Conservation (phyloP, 1,139 yeast genomes). For the Taphrina confusa region DNA sequence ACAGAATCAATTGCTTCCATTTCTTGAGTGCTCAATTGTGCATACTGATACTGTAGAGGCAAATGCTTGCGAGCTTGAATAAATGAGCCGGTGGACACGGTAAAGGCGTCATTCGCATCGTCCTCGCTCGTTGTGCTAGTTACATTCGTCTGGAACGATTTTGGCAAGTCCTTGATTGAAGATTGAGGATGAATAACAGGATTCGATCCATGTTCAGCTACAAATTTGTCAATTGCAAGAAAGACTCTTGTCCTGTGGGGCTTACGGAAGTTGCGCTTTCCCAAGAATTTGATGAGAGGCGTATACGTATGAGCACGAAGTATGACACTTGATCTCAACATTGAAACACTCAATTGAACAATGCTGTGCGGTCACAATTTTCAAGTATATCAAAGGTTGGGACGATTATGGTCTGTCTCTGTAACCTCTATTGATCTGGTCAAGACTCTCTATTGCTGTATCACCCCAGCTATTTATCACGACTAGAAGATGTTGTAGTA, state of each 20-base stretch:
- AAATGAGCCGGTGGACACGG: too few species aligned
- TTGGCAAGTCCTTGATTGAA: not conserved
- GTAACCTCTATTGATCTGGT: too few species aligned
- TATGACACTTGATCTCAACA: not conserved
- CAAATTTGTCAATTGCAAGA: too few species aligned
- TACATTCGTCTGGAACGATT: not conserved
- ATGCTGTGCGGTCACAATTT: too few species aligned
- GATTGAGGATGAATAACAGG: constrained; percentile 9
- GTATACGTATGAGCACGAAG: not conserved
- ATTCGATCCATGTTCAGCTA: too few species aligned
- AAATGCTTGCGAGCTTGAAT: not conserved
- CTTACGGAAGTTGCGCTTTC: constrained; percentile 14
- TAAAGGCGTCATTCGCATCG: not conserved
- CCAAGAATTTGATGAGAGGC: constrained; percentile 15
- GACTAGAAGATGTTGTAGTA: too few species aligned
- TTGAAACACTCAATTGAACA: too few species aligned
- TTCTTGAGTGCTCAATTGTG: not conserved
- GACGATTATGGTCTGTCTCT: too few species aligned
- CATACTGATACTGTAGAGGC: constrained; percentile 1
- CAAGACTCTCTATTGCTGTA: too few species aligned
- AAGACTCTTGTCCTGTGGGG: too few species aligned
- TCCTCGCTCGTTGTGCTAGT: not conserved
- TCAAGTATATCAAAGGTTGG: too few species aligned
- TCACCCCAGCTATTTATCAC: too few species aligned
- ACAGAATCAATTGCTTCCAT: constrained; percentile 23